Evolutionary conservation across 768 basidiomycete genomes (phyloP).

Genomic region (Dacryopinax primogenitus): DNA sequence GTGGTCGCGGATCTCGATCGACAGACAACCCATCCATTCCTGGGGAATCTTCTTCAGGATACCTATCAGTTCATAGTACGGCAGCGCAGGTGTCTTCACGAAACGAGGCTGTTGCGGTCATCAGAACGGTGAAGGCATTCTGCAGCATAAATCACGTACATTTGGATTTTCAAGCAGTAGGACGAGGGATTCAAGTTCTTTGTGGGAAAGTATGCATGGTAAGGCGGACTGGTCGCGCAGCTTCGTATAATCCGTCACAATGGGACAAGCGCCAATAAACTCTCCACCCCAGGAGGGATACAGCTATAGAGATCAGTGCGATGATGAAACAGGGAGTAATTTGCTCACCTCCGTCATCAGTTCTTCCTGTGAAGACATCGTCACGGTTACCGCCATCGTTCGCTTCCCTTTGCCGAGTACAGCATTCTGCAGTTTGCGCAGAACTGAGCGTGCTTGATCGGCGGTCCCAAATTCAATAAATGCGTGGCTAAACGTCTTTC

Average conservation of each 20-base stretch:
- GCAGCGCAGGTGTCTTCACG: slow-evolving; percentile 69
- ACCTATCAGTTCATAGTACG: slow-evolving; percentile 53
- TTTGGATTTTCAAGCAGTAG: slow-evolving; percentile 66
- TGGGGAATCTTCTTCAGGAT: slow-evolving; percentile 3
- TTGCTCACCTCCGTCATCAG: slow-evolving; percentile 61
- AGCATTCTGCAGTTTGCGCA: slow-evolving; percentile 32
- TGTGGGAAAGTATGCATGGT: slow-evolving; percentile 55
- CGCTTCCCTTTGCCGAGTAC: slow-evolving; percentile 67
- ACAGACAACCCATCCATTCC: neutral
- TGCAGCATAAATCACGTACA: slow-evolving; percentile 34
- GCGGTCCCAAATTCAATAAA: slow-evolving; percentile 54
- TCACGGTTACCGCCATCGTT: slow-evolving; percentile 73
- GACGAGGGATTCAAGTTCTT: slow-evolving; percentile 51
- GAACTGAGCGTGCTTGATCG: slow-evolving; percentile 31
- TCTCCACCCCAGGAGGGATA: slow-evolving; percentile 71
- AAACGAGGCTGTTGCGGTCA: slow-evolving; percentile 52
- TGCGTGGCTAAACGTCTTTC: slow-evolving; percentile 75
- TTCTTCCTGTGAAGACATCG: slow-evolving; percentile 65
- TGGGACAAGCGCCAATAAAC: slow-evolving; percentile 53
- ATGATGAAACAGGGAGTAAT: neutral
- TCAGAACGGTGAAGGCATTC: neutral
- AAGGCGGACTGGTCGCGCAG: slow-evolving; percentile 44
- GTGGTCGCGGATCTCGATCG: neutral
- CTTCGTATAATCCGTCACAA: slow-evolving; percentile 50
- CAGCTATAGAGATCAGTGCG: slow-evolving; percentile 33